Evolutionary conservation across 192 early-diverging fungal species (phyloP), one percentile per base, ranked within the genome.

Genomic region (Chytriomyces sp.): DNA sequence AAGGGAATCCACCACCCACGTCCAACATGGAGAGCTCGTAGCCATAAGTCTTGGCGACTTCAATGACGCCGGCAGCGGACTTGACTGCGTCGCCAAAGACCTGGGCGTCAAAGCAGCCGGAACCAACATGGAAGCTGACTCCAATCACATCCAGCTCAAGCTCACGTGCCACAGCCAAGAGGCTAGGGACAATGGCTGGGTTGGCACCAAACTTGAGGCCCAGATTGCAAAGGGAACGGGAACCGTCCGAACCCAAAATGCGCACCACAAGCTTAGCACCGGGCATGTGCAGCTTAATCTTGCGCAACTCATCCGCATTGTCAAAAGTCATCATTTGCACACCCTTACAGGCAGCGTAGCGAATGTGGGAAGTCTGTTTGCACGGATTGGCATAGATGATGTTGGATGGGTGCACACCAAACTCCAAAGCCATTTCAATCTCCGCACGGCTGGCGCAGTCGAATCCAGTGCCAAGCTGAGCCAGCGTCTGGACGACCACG

Each of bases 361-460:
- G 91, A 76, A 99, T 88, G 81, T 96, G 96, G 4, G 95, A 94
- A 56, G 89, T 86, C 68, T 94, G 94, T 84, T 99, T 99, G 89
- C 98, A 99, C n/a, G 97, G 97, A 83, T 99, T 96, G 61, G 98
- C 96, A 64, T 96, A 99, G 66, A 99, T 96, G 77, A 99, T 92
- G 49, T 89, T 84, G 2, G 74, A 82, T 4, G 93, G 84, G 34
- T 89, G 84, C 5, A 90, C 89, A 59, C 93, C 92, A 39, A 88
- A 72, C 34, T 86, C 81, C 40, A 98, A 84, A 39, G 90, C 89
- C 49, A 87, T 84, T 68, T 93, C 86, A 30, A 99, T 91, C 88
- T 99, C 98, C 40, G 82, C 84, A 52, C 75, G 52, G 88, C 91
- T 93, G n/a, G 98, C 98, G 72, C 96, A 98, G 84, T 99, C 98